Evolutionary conservation across 1,284 basidiomycete genomes (phyloP).

Genomic region (Cystobasidium sp.): DNA sequence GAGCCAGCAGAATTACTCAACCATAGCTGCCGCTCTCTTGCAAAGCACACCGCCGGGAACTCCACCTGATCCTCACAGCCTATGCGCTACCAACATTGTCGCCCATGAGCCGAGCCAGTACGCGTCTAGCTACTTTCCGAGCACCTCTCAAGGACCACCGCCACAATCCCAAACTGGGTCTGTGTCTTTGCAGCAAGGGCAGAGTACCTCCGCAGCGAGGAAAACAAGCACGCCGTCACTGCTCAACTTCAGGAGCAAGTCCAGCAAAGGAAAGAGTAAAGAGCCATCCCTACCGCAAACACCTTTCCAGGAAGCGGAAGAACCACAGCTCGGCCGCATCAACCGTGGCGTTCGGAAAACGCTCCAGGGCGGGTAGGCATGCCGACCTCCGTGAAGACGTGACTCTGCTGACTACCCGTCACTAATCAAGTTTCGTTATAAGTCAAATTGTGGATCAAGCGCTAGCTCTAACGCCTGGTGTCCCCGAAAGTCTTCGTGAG

Average conservation of each 20-base stretch:
- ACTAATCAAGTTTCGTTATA: conserved; percentile 7
- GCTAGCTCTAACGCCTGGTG: conserved; percentile 28
- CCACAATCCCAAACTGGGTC: background rate
- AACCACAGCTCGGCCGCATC: conserved; percentile 31
- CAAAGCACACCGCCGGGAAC: conserved; percentile 9
- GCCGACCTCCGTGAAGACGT: background rate
- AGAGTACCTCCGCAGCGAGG: background rate
- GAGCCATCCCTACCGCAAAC: background rate
- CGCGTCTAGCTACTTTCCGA: background rate
- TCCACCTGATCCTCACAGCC: background rate
- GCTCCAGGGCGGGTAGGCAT: conserved; percentile 24
- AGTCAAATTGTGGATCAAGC: conserved; percentile 34
- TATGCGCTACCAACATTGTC: background rate
- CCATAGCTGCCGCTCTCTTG: conserved; percentile 26
- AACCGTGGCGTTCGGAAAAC: conserved; percentile 15
- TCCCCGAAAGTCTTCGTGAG: conserved; percentile 26
- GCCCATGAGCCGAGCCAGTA: background rate
- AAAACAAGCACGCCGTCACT: conserved; percentile 14
- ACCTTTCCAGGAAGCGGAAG: conserved; percentile 11
- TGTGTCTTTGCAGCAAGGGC: background rate
- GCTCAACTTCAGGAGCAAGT: conserved; percentile 26
- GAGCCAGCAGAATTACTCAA: conserved; percentile 17
- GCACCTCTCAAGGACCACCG: background rate
- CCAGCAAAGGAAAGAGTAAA: background rate
- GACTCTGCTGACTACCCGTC: background rate